Percentiles rank a stretch among this genome's conserved stretches.
phyloP scores from a whole-genome alignment of 2,329 filamentous ascomycete genomes.

The Diaporthe destruens region DNA sequence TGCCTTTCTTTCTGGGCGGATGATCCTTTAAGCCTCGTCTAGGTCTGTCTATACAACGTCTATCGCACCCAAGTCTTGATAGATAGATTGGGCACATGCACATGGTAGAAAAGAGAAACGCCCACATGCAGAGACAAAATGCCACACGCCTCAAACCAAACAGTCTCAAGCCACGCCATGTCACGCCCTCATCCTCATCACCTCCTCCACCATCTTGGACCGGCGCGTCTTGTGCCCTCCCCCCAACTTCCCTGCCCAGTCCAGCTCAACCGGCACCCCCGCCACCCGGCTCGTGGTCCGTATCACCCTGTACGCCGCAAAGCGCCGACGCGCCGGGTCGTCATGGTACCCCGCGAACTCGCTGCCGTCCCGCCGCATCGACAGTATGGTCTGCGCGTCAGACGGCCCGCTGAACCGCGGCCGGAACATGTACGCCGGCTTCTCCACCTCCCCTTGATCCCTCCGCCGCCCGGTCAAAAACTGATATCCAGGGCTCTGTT shows the following conservation, averaged over 20 bases:
- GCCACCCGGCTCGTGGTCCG: constrained; percentile 3
- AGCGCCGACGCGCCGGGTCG: neutral
- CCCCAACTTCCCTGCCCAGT: too few relatives aligned
- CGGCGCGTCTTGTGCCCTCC: neutral
- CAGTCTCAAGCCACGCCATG: neutral
- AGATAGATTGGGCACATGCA: neutral
- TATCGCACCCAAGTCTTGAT: neutral
- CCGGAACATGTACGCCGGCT: constrained; percentile 38
- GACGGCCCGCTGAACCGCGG: constrained; percentile 17
- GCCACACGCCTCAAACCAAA: neutral
- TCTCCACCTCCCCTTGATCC: constrained; percentile 39
- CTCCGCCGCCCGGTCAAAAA: neutral
- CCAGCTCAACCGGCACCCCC: constrained; percentile 30
- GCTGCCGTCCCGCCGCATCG: constrained; percentile 29
- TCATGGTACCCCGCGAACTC: constrained; percentile 42
- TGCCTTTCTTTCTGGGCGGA: neutral
- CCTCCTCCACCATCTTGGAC: neutral
- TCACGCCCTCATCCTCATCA: constrained; percentile 35
- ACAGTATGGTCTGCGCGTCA: neutral
- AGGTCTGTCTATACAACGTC: neutral
- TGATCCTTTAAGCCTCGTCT: neutral
- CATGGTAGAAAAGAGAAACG: neutral
- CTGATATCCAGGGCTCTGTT: neutral
- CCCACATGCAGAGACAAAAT: neutral
- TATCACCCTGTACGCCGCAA: constrained; percentile 33